Evolutionary conservation across 805 yeast species (phyloP).

Genomic region (Pichia rugopelliculosa): DNA sequence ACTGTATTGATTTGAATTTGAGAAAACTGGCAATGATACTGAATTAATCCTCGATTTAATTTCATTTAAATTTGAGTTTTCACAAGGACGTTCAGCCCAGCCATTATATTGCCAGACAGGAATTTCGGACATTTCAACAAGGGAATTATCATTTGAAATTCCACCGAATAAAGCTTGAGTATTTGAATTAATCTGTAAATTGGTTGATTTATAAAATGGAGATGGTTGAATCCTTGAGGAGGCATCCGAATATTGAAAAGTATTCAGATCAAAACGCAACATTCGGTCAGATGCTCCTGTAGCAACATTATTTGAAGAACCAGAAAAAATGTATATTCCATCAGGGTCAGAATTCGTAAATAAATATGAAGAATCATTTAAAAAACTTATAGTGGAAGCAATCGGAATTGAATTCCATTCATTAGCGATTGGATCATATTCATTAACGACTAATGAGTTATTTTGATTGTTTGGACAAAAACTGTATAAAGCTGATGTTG

Average conservation of each 20-base stretch:
- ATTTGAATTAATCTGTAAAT: conserved; percentile 35
- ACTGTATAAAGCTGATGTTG: conserved; percentile 18
- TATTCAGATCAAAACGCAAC: conserved; percentile 35
- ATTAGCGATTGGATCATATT: conserved; percentile 8
- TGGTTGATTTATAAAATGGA: conserved; percentile 46
- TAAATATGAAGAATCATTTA: conserved; percentile 34
- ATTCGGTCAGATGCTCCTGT: conserved; percentile 34
- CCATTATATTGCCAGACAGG: conserved; percentile 65
- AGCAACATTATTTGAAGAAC: conserved; percentile 22
- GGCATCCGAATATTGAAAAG: conserved; percentile 31
- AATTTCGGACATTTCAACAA: conserved; percentile 67
- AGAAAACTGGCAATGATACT: conserved; percentile 48
- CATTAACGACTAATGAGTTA: conserved; percentile 1
- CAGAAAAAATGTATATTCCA: conserved; percentile 50
- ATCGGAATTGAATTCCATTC: conserved; percentile 21
- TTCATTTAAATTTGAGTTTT: conserved; percentile 24
- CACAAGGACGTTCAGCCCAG: conserved; percentile 52
- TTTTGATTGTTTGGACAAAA: conserved; percentile 15
- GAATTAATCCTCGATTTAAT: conserved; percentile 50
- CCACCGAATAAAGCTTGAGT: conserved; percentile 62
- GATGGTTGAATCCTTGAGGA: conserved; percentile 47
- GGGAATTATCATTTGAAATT: conserved; percentile 42
- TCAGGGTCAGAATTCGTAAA: conserved; percentile 32
- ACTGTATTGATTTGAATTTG: conserved; percentile 18
- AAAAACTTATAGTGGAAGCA: conserved; percentile 13